These are phyloP conservation scores for Crithidia thermophila DNA, from an alignment of 208 protist genomes.

Conservation along the genomic window DNA sequence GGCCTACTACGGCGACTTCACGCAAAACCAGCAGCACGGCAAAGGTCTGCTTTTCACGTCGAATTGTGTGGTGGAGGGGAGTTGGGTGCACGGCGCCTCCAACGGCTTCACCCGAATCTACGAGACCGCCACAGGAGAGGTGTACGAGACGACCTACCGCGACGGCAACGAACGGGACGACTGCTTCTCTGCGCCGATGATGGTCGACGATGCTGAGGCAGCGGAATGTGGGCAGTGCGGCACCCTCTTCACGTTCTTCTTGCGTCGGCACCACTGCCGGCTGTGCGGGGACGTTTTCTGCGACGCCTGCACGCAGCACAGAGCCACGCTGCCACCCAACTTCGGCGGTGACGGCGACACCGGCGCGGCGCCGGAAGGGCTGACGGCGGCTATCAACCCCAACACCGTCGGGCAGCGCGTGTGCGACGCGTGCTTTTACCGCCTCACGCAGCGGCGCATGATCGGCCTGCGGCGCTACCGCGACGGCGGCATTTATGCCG, in stretches of 20 bases:
- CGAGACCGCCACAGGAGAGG: conserved; percentile 45
- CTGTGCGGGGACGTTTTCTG: conserved; percentile 93
- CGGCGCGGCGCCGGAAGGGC: conserved; percentile 10
- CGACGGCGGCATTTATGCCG: conserved; percentile 77
- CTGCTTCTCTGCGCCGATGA: conserved; percentile 71
- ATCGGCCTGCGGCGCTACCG: conserved; percentile 63
- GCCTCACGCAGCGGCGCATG: conserved; percentile 73
- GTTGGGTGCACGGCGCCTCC: conserved; percentile 50
- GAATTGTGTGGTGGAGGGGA: conserved; percentile 49
- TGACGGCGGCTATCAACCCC: conserved; percentile 1
- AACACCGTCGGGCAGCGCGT: conserved; percentile 51
- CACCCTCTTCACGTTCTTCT: conserved; percentile 78
- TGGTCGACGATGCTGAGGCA: conserved; percentile 70
- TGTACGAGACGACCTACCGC: conserved; percentile 79
- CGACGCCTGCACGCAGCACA: conserved; percentile 78
- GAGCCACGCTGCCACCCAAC: conserved; percentile 66
- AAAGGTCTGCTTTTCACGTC: conserved; percentile 56
- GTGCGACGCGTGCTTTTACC: conserved; percentile 73
- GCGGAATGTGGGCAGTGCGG: conserved; percentile 78
- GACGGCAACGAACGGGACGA: conserved; percentile 86
- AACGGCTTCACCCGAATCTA: conserved; percentile 64
- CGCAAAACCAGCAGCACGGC: conserved; percentile 62
- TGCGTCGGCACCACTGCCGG: conserved; percentile 92
- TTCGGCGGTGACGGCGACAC: conserved; percentile 43
- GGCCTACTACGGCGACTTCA: conserved; percentile 78